phyloP scores from a whole-genome alignment of 2,329 filamentous ascomycete genomes.

The Thermothelomyces thermophilus region DNA sequence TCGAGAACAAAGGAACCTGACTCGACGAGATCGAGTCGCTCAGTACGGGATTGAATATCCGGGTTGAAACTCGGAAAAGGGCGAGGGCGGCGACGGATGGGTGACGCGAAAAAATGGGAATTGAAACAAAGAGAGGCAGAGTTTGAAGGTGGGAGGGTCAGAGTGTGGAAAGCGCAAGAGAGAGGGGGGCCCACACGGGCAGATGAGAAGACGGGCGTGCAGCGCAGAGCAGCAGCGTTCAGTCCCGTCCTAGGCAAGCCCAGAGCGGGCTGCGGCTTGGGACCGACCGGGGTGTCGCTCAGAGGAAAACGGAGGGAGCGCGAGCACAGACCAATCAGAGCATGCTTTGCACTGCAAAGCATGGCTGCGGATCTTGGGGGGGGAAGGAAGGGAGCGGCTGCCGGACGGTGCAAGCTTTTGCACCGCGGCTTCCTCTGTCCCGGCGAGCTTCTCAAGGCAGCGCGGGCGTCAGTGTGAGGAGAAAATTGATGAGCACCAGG shows the following conservation, averaged over 20 bases:
- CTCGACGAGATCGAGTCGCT: slow-evolving; percentile 21
- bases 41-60: slow-evolving; percentile 13
- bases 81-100: slow-evolving; percentile 17
- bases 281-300: slow-evolving; percentile 12
- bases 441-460: not conserved
- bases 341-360: slow-evolving; percentile 12
- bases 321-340: slow-evolving; percentile 18
- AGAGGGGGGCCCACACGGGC: slow-evolving; percentile 25
- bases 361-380: not conserved
- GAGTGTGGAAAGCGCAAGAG: slow-evolving; percentile 22
- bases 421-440: slow-evolving; percentile 3
- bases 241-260: slow-evolving; percentile 1
- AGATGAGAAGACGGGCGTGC: slow-evolving; percentile 12
- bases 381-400: not conserved
- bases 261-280: slow-evolving; percentile 17
- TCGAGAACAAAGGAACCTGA: slow-evolving; percentile 28
- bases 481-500: not conserved
- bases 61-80: slow-evolving; percentile 4
- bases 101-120: slow-evolving; percentile 22
- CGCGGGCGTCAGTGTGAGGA: not conserved
- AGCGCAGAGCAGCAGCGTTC: slow-evolving; percentile 12
- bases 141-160: slow-evolving; percentile 25
- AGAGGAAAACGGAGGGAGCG: slow-evolving; percentile 16
- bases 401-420: not conserved
- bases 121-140: slow-evolving; percentile 24